Conservation (phyloP, 169 alveolate genomes). For the Cryptosporidium ryanae region DNA sequence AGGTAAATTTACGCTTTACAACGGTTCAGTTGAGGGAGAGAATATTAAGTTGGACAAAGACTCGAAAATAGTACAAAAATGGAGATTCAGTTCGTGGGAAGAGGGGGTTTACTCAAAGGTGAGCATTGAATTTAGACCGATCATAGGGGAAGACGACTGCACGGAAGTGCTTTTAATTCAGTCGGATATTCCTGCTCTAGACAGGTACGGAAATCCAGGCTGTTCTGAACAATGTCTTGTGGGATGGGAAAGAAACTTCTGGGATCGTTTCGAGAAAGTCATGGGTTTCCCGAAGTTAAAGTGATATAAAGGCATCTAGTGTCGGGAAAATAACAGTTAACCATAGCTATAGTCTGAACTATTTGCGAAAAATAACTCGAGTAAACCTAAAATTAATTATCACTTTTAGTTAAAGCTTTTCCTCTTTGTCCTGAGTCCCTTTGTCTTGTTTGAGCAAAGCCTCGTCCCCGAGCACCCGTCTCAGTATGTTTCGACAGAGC, state of each 20-base stretch:
- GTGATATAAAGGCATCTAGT: background rate
- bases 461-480: too few species aligned
- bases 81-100: conserved; percentile 73
- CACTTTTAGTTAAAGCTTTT: too few species aligned
- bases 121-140: conserved; percentile 41
- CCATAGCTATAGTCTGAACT: too few species aligned
- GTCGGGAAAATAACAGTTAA: too few species aligned
- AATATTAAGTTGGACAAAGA: conserved; percentile 17
- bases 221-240: conserved; percentile 48
- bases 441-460: too few species aligned
- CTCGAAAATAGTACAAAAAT: conserved; percentile 32
- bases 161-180: conserved; percentile 37
- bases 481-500: background rate
- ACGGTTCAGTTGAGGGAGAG: conserved; percentile 54
- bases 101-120: conserved; percentile 60
- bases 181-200: conserved; percentile 56
- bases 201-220: conserved; percentile 68
- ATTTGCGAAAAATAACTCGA: too few species aligned
- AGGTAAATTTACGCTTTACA: conserved; percentile 52
- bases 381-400: too few species aligned
- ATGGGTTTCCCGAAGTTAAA: conserved; percentile 67
- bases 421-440: too few species aligned
- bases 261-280: conserved; percentile 73
- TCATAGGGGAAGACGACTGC: conserved; percentile 60
- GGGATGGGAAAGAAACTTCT: conserved; percentile 69